Base-by-base conservation (phyloP, 495 filamentous ascomycete species). In the Podospora pseudopauciseta region DNA sequence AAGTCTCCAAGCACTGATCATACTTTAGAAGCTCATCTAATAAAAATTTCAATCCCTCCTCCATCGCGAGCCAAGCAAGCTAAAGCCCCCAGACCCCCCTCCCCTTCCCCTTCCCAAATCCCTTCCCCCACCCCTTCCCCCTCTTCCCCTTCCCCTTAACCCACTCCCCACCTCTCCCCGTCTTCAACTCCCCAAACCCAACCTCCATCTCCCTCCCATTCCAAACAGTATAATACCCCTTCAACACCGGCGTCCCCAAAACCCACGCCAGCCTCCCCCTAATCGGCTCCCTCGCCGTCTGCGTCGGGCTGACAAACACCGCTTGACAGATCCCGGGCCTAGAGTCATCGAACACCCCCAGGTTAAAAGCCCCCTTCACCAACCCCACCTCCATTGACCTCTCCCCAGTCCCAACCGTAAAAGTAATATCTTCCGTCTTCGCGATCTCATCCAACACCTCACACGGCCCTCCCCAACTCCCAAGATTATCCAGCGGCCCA, bases 201-300 rank as follows among this genome's bases (percentile, higher is more conserved):
- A 76, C 20, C 39, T 62, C 66, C 54, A 64, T 60, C 0, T 68
- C 65, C 6, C 30, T 49, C 2, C 58, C 68, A 60, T 77, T 68
- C 74, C 72, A 76, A 3, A 72, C 69, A 1, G 75, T 76, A 34
- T 74, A 75, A 32, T 73, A 77, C 19, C 63, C 59, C 66, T 72
- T 67, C 13, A 77, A 28, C 44, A 68, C 57, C 1, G 72, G 66
- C 11, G 57, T 69, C 2, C 75, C 74, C 27, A 72, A 30, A 0
- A 74, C 59, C 75, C 75, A 77, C 20, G 63, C 69, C 4, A 72
- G 71, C 7, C 68, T 49, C 0, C 67, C 60, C 4, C 65, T 13
- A 27, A 72, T 15, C 4, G 73, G 74, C 19, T 73, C 73, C 55
- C 66, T 34, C 3, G 70, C 64, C 1, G 63, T 30, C 1, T 55